Percentiles rank a stretch among this genome's conserved stretches.
These are phyloP conservation scores for Pichia cabralensis DNA, from an alignment of 805 yeast genomes.

Conservation along the genomic window DNA sequence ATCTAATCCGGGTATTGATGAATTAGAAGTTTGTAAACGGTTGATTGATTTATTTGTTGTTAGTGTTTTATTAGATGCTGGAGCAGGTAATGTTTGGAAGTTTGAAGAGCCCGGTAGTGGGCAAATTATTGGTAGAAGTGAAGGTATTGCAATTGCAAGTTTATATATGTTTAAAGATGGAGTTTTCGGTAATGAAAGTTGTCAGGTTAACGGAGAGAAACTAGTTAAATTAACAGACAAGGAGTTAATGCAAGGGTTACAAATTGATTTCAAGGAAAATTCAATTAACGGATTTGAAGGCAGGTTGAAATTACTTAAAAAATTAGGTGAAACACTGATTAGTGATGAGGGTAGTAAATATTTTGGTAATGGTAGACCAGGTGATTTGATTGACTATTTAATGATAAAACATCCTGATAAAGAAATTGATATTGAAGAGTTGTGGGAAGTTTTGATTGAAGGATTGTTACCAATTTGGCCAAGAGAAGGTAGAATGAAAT, in stretches of 20 bases:
- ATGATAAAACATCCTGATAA: slow-evolving; percentile 8
- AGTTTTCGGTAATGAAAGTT: slow-evolving; percentile 28
- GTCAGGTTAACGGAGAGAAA: slow-evolving; percentile 35
- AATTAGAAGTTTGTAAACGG: slow-evolving; percentile 45
- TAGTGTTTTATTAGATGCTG: slow-evolving; percentile 57
- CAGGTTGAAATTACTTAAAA: slow-evolving; percentile 34
- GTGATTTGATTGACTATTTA: slow-evolving; percentile 43
- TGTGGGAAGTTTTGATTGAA: slow-evolving; percentile 49
- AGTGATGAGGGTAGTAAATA: slow-evolving; percentile 28
- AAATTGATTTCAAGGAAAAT: slow-evolving; percentile 33
- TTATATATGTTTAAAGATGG: slow-evolving; percentile 45
- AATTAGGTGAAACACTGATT: slow-evolving; percentile 37
- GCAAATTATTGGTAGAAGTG: slow-evolving; percentile 35
- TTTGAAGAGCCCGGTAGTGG: slow-evolving; percentile 30
- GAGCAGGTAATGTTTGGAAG: slow-evolving; percentile 54
- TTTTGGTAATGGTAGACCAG: slow-evolving; percentile 35
- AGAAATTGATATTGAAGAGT: slow-evolving; percentile 33
- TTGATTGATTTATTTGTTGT: slow-evolving; percentile 49
- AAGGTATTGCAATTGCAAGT: slow-evolving; percentile 57
- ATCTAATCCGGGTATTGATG: no score
- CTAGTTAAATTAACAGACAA: slow-evolving; percentile 28
- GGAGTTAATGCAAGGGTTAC: slow-evolving; percentile 34
- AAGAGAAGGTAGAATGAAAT: slow-evolving; percentile 37
- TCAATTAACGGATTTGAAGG: slow-evolving; percentile 49
- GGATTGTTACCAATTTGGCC: slow-evolving; percentile 57